A percentile compares a stretch with the other conserved stretches of the same genome.
phyloP scores from a whole-genome alignment of 805 yeast genomes.

The Metschnikowia gelsemii region DNA sequence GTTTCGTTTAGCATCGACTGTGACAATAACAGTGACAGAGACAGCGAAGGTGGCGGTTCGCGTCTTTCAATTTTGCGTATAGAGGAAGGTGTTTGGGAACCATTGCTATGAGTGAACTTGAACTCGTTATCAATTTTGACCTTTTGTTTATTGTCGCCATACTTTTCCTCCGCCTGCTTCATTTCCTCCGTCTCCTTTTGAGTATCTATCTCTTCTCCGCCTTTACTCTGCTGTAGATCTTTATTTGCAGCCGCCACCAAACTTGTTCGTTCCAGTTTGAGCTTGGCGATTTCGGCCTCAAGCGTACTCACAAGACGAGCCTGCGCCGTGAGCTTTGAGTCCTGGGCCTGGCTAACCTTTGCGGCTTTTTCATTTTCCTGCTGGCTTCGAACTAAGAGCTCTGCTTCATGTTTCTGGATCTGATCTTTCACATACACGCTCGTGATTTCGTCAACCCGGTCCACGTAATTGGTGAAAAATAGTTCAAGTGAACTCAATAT shows the following conservation, averaged over 20 bases:
- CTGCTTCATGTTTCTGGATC: slow-evolving; percentile 11
- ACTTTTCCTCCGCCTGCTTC: background rate
- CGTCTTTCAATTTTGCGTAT: too few species aligned
- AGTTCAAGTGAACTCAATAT: slow-evolving; percentile 53
- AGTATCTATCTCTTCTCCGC: too few species aligned
- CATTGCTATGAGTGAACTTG: background rate
- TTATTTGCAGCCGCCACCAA: background rate
- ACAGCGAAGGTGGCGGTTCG: too few species aligned
- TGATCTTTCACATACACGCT: slow-evolving; percentile 8
- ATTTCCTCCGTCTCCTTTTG: too few species aligned
- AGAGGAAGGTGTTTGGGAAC: background rate
- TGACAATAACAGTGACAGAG: too few species aligned
- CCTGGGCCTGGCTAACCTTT: slow-evolving; percentile 9
- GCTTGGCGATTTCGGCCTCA: slow-evolving; percentile 10
- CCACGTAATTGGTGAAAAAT: slow-evolving; percentile 52
- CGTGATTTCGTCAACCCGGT: slow-evolving; percentile 16
- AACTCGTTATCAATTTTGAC: background rate
- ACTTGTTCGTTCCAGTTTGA: slow-evolving; percentile 4
- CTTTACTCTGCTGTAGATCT: too few species aligned
- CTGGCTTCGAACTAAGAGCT: slow-evolving; percentile 5
- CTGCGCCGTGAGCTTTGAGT: slow-evolving; percentile 12
- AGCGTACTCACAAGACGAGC: slow-evolving; percentile 10
- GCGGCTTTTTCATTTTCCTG: slow-evolving; percentile 11
- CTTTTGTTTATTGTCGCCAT: background rate
- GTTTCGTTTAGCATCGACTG: too few species aligned